Evolutionary conservation across 2,329 filamentous ascomycete genomes (phyloP).

Genomic region (Incumbomyces lentus): DNA sequence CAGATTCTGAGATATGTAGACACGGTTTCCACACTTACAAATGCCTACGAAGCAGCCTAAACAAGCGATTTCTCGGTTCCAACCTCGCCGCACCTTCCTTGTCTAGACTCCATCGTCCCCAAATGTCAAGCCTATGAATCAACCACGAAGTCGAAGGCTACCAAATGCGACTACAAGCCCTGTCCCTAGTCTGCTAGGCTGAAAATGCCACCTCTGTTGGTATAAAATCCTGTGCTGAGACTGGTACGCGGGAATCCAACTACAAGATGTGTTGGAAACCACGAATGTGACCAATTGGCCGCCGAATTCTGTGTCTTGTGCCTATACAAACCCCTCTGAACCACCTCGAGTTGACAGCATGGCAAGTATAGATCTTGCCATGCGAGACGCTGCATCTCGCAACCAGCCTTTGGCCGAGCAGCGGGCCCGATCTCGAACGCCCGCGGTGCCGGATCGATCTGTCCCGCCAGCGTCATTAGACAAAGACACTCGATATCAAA

Average conservation of each 20-base stretch:
- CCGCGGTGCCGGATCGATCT: background rate
- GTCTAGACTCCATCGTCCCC: background rate
- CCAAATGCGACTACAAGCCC: background rate
- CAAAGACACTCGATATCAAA: background rate
- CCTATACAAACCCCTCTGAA: too few species aligned
- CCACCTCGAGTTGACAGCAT: background rate
- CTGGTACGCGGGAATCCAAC: too few species aligned
- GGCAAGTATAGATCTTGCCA: background rate
- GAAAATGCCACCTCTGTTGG: too few species aligned
- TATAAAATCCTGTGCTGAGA: too few species aligned
- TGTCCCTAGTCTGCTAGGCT: background rate
- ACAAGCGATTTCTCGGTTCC: too few species aligned
- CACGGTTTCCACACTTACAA: background rate
- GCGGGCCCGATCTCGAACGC: background rate
- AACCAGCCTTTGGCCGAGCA: background rate
- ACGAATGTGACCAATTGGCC: too few species aligned
- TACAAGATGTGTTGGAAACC: too few species aligned
- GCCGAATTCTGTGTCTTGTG: too few species aligned
- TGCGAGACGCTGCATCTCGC: background rate
- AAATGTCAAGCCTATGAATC: background rate
- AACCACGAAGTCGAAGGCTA: background rate
- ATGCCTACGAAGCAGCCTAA: too few species aligned
- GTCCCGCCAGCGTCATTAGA: background rate
- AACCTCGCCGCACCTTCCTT: conserved; percentile 1
- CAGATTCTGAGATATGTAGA: background rate